These are phyloP conservation scores for Malassezia globosa DNA, from an alignment of 1,284 basidiomycete genomes.

Conservation along the genomic window DNA sequence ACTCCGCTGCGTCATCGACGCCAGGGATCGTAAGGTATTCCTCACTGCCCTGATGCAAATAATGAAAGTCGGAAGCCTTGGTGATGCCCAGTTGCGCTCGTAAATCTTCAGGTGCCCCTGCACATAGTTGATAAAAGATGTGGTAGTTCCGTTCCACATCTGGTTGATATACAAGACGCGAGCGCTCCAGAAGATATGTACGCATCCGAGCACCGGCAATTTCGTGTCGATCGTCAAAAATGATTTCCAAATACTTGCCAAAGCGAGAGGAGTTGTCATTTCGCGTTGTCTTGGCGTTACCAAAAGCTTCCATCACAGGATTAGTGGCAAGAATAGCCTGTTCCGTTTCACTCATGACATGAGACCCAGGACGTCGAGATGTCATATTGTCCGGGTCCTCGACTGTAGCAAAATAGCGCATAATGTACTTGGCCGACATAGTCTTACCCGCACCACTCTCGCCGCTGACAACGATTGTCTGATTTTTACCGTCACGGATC, in stretches of 20 bases:
- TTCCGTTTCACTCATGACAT: conserved; percentile 79
- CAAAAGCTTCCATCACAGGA: conserved; percentile 96
- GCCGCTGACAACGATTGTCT: conserved; percentile 97
- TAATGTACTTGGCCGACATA: conserved; percentile 97
- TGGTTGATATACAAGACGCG: conserved; percentile 92
- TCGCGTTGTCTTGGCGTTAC: conserved; percentile 96
- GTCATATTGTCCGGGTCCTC: conserved; percentile 61
- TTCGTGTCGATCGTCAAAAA: conserved; percentile 86
- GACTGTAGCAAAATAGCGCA: conserved; percentile 96
- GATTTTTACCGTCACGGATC: conserved; percentile 84
- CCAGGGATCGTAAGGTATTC: conserved; percentile 70
- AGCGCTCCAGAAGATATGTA: conserved; percentile 92
- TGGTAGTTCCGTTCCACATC: conserved; percentile 90
- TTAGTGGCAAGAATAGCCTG: conserved; percentile 95
- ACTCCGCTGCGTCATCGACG: conserved; percentile 92
- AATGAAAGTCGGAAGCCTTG: conserved; percentile 73
- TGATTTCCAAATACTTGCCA: conserved; percentile 98
- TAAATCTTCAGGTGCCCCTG: conserved; percentile 87
- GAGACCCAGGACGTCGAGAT: conserved; percentile 46
- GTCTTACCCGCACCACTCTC: conserved; percentile 99
- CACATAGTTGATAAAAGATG: conserved; percentile 98
- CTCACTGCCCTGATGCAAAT: conserved; percentile 84
- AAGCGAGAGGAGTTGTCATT: conserved; percentile 99
- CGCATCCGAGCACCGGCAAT: conserved; percentile 96
- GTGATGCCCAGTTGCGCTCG: conserved; percentile 86